Evolutionary conservation across 495 filamentous ascomycete species (phyloP).

Genomic region (Tuber borchii): DNA sequence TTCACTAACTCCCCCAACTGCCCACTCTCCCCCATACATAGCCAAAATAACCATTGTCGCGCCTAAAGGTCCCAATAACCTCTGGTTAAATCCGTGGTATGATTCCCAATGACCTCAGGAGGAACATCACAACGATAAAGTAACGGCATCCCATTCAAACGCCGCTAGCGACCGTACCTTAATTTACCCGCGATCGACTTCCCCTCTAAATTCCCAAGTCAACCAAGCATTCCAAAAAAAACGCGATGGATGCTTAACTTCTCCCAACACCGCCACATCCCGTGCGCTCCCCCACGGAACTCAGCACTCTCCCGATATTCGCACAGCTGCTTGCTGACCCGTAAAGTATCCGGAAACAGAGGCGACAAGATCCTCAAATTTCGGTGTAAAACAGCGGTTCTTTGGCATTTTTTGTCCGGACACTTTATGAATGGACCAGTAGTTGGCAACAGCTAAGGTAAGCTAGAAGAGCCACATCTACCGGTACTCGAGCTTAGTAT

Average conservation of each 20-base stretch:
- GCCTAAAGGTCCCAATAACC: too few species aligned
- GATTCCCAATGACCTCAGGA: too few species aligned
- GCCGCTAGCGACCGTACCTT: neutral
- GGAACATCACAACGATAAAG: neutral
- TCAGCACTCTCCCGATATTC: neutral
- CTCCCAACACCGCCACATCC: neutral
- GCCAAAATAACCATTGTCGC: neutral
- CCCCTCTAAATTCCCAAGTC: neutral
- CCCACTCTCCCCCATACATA: neutral
- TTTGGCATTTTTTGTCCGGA: too few species aligned
- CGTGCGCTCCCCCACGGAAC: neutral
- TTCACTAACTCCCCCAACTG: neutral
- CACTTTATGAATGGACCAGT: too few species aligned
- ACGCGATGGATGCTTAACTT: neutral
- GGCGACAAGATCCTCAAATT: too few species aligned
- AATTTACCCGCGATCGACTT: neutral
- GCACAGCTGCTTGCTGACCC: neutral
- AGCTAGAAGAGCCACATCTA: neutral
- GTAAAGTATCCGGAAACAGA: too few species aligned
- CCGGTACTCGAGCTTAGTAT: neutral
- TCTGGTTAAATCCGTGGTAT: too few species aligned
- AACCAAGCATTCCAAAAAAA: neutral
- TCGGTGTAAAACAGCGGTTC: too few species aligned
- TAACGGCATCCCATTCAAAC: neutral
- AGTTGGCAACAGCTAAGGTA: neutral